phyloP scores from a whole-genome alignment of 306 rosid genomes.

The Dalbergia oliveri region DNA sequence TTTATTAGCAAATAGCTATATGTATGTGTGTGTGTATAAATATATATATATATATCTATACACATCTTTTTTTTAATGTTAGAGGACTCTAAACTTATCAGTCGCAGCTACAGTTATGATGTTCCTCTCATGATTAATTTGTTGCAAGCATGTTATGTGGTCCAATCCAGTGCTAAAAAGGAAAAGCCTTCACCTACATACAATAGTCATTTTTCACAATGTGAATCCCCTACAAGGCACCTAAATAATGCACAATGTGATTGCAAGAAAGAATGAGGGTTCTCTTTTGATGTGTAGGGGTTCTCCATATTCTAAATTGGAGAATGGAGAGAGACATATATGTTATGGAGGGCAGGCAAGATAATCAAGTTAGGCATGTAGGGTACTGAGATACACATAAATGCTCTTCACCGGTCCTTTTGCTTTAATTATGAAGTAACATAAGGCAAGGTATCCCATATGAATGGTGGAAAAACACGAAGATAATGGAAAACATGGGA shows the following conservation, averaged over 20 bases:
- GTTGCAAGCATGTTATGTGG: slow-evolving; percentile 48
- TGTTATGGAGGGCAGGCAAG: slow-evolving; percentile 11
- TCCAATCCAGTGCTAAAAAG: slow-evolving; percentile 53
- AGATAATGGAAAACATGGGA: slow-evolving; percentile 44
- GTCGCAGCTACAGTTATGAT: slow-evolving; percentile 11
- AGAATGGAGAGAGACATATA: background rate
- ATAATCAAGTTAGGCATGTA: slow-evolving; percentile 42
- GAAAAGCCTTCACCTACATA: slow-evolving; percentile 28
- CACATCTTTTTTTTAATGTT: no score
- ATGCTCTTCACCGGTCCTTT: slow-evolving; percentile 46
- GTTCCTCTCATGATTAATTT: slow-evolving; percentile 34
- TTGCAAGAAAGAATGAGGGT: slow-evolving; percentile 41
- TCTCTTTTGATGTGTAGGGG: slow-evolving; percentile 30
- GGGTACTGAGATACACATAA: slow-evolving; percentile 37
- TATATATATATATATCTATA: no score
- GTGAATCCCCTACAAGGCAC: slow-evolving; percentile 18
- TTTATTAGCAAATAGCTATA: no score
- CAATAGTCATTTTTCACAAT: slow-evolving; percentile 10
- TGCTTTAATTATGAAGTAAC: slow-evolving; percentile 32
- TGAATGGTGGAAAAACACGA: slow-evolving; percentile 28
- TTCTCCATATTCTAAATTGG: slow-evolving; percentile 36
- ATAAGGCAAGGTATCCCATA: slow-evolving; percentile 16
- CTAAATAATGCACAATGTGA: slow-evolving; percentile 10
- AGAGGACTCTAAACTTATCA: slow-evolving; percentile 23
- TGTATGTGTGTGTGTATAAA: no score